Evolutionary conservation across 495 filamentous ascomycete species (phyloP), one percentile per base, ranked within the genome.

Genomic region (Penicillium paradoxum): DNA sequence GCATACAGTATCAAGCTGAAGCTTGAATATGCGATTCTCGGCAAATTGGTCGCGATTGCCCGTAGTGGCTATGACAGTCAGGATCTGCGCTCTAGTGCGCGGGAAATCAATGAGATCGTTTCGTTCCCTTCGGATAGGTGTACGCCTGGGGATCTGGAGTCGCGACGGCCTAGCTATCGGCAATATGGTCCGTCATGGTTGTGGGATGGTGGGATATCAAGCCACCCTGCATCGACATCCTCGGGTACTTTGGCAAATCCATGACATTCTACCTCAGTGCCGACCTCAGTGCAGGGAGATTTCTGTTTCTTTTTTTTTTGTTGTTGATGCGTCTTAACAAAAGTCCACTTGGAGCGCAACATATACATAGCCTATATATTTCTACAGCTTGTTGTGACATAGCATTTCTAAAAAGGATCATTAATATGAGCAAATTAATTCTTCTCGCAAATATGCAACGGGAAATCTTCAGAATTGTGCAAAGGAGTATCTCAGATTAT

Each of bases 1-100:
- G 72, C 71, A 0, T 82, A 82, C 54, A 75, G 76, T 27, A 67
- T 82, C 60, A 82, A 82, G 58, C 62, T 80, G 27, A 79, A 76
- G 42, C 63, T 82, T 13, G 79, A 82, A 62, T 80, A 79, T 47
- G 72, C 72, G 14, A 73, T 80, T 21, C 63, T 82, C 1, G 78
- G 78, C 14, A 73, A 72, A 22, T 58, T 81, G 24, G 71, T 80
- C n/a, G 55, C 64, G 15, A 58, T 73, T 25, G 67, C 68, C 17
- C 59, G 54, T 2, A 49, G 55, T 4, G 13, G 29, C 6, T 36
- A 38, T 10, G 38, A 53, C 17, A 27, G 34, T 27, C 45, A 54
- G 1, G 50, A 63, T 6, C 6, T 64, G 8, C 55, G 49, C 0
- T 64, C 60, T 6, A 59, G 57, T 22, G 38, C 36, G 6, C 55